A percentile compares a stretch with the other conserved stretches of the same genome.
Evolutionary conservation across 2,329 filamentous ascomycete species (phyloP).

Genomic region (Colletotrichum sp.): DNA sequence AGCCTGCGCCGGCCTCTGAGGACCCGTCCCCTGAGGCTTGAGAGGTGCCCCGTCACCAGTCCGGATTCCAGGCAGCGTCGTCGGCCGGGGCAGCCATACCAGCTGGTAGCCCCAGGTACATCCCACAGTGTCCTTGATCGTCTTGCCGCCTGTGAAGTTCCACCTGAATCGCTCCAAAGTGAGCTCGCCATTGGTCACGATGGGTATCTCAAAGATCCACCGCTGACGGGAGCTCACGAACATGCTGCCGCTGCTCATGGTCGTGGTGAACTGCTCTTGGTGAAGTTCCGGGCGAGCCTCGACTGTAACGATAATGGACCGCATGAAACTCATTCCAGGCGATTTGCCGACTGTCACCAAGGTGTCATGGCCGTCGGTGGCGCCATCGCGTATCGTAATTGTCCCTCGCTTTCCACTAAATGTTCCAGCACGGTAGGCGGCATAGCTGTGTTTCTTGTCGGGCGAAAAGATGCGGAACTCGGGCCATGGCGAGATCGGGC

Average conservation of each 20-base stretch:
- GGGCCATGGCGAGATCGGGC: not conserved
- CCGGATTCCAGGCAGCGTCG: accelerated
- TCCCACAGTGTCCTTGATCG: not conserved
- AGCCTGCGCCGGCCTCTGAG: not conserved
- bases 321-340: not conserved
- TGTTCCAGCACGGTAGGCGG: not conserved
- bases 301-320: not conserved
- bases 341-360: not conserved
- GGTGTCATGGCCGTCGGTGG: not conserved
- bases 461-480: not conserved
- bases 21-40: not conserved
- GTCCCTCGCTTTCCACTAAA: not conserved
- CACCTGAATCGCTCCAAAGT: not conserved
- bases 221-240: not conserved
- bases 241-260: not conserved
- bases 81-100: not conserved
- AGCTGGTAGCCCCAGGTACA: not conserved
- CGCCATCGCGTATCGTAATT: not conserved
- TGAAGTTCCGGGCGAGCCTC: not conserved
- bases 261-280: not conserved
- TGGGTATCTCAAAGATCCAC: not conserved
- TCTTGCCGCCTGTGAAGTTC: not conserved
- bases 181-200: not conserved
- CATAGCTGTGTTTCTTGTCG: not conserved
- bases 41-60: not conserved